A percentile compares a stretch with the other conserved stretches of the same genome.
phyloP scores from a whole-genome alignment of 106 monocot genomes.

The Triglochin maritima region DNA sequence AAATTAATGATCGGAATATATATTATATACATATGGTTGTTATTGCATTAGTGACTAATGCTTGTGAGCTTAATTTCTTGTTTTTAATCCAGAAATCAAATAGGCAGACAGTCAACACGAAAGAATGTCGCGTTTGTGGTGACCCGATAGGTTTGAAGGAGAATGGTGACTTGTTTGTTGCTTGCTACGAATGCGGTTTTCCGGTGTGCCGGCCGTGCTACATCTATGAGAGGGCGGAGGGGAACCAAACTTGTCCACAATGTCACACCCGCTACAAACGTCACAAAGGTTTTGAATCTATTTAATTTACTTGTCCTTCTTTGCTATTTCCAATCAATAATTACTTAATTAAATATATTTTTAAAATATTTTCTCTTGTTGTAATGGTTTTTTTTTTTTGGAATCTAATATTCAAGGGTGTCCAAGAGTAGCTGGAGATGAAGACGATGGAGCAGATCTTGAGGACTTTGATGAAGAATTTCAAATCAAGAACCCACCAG shows the following conservation, averaged over 20 bases:
- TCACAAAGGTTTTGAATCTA: constrained; percentile 34
- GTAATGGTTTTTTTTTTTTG: not conserved
- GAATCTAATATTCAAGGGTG: constrained; percentile 27
- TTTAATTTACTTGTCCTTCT: not conserved
- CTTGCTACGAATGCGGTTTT: constrained; percentile 57
- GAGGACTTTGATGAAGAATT: constrained; percentile 63
- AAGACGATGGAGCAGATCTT: constrained; percentile 44
- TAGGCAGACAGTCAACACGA: constrained; percentile 13
- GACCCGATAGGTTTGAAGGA: constrained; percentile 41
- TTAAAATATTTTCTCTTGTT: not conserved
- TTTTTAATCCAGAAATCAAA: constrained; percentile 1
- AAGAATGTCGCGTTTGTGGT: constrained; percentile 40
- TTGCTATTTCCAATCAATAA: not conserved
- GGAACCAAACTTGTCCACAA: constrained; percentile 46
- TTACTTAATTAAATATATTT: not conserved
- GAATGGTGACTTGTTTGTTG: constrained; percentile 45
- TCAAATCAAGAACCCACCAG: constrained; percentile 32
- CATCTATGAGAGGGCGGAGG: constrained; percentile 56
- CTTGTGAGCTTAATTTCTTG: no score
- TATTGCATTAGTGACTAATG: no score
- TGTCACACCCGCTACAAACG: constrained; percentile 63
- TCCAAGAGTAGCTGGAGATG: constrained; percentile 67
- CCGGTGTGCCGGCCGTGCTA: constrained; percentile 59
- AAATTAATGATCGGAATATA: no score
- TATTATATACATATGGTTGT: no score